phyloP scores from a whole-genome alignment of 148 eudicot species.

The Gaultheria prostrata region DNA sequence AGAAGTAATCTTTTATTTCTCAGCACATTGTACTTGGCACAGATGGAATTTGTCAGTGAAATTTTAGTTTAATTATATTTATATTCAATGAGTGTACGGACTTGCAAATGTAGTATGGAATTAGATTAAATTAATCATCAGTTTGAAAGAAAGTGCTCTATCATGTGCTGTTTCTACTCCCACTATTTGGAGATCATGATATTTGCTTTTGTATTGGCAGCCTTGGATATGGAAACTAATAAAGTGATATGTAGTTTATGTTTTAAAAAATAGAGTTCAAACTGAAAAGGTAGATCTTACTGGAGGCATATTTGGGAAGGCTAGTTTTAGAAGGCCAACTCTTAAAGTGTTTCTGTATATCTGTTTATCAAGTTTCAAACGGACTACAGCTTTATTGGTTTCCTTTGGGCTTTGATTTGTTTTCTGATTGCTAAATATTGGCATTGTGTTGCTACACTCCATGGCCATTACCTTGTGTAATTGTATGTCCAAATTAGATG shows the following conservation, averaged over 20 bases:
- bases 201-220: conserved; percentile 16
- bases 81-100: background rate
- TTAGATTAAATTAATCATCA: background rate
- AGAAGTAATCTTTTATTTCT: conserved; percentile 2
- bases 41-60: conserved; percentile 6
- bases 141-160: background rate
- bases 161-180: conserved; percentile 1
- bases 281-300: background rate
- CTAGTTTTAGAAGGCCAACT: background rate
- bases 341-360: background rate
- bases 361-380: conserved; percentile 12
- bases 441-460: background rate
- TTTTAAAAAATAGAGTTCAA: conserved; percentile 3
- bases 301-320: background rate
- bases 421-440: background rate
- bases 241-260: background rate
- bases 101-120: conserved; percentile 3
- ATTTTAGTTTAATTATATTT: background rate
- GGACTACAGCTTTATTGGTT: background rate
- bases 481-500: background rate
- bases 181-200: conserved; percentile 7
- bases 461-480: background rate
- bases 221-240: background rate
- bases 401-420: background rate
- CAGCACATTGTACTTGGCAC: conserved; percentile 1